Evolutionary conservation across 306 rosid genomes (phyloP), one percentile per base, ranked within the genome.

Genomic region (Fragaria iinumae): DNA sequence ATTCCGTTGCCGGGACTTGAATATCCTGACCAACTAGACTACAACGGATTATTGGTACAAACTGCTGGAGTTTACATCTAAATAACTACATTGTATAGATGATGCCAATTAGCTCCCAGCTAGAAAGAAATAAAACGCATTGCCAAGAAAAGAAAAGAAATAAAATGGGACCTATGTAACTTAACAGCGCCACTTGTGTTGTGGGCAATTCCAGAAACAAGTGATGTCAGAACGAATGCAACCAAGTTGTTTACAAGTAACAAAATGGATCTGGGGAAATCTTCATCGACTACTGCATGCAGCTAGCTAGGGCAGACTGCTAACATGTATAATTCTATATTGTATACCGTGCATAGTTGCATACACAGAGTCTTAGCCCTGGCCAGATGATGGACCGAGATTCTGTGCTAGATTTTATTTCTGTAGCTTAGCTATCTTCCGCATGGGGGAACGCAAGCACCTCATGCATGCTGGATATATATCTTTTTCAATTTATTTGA

Each of bases 1-100:
- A 12, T 60, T 60, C 73, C 36, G 73, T 69, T 69, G 73, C 73
- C 73, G 73, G 73, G 73, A 44, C n/a, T 69, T 69, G 73, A 69
- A 49, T 69, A 69, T 69, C 73, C 73, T 69, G 56, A 69, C 73
- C 73, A 44, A 44, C 73, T 69, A 69, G 73, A 69, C 73, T 27
- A 70, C 67, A 60, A 60, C 66, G 66, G 66, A 57, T 9, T 43
- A 0, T 41, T 6, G 10, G 44, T 41, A 41, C 44, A 41, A 0
- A 0, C 2, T 7, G 10, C 44, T 41, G 41, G 41, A 38, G 41
- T 38, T 4, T 38, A 5, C 7, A 0, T 41, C 1, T 7, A 41
- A 8, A 43, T 10, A 43, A 1, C 7, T 6, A 43, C 3, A 43
- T 8, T 8, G 9, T 25, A 53, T 20, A 20, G 4, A 55, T 55